phyloP scores from a whole-genome alignment of 1,284 basidiomycete genomes.

The Coniferiporia sulphurascens region DNA sequence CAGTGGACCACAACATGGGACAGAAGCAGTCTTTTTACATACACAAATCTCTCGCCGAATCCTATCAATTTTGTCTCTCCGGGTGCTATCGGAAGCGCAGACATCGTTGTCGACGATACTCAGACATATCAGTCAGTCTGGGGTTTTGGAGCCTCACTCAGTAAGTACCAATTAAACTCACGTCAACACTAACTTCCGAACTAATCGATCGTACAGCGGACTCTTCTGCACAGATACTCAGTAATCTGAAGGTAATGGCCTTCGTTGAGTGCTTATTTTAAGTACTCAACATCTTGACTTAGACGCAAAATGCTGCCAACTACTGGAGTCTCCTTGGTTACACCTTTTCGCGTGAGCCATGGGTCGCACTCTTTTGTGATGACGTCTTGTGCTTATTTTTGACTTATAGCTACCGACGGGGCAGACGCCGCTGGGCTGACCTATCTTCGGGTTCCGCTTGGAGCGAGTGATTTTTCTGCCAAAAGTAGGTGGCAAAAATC shows the following conservation, averaged over 20 bases:
- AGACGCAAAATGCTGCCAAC: conserved; percentile 38
- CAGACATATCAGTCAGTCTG: conserved; percentile 41
- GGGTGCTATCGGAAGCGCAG: conserved; percentile 39
- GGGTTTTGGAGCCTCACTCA: conserved; percentile 48
- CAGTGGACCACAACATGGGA: conserved; percentile 68
- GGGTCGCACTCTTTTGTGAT: not conserved
- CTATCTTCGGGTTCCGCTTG: conserved; percentile 46
- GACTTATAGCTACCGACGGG: conserved; percentile 38
- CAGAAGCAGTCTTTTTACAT: conserved; percentile 43
- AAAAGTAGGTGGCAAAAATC: conserved; percentile 28
- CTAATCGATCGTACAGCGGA: conserved; percentile 36
- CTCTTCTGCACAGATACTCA: conserved; percentile 44
- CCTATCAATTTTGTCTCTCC: conserved; percentile 52
- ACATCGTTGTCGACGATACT: conserved; percentile 43
- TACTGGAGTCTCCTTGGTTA: conserved; percentile 43
- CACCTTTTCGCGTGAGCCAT: conserved; percentile 37
- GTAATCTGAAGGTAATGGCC: conserved; percentile 42
- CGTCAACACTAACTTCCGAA: not conserved
- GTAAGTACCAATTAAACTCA: conserved; percentile 27
- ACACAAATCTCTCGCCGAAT: conserved; percentile 34
- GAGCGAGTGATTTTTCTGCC: conserved; percentile 51
- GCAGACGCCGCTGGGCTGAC: conserved; percentile 46
- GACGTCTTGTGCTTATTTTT: not conserved
- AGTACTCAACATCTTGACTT: not conserved
- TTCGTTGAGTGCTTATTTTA: not conserved